Conservation (phyloP, 495 filamentous ascomycete species). For the Xylaria grammica region DNA sequence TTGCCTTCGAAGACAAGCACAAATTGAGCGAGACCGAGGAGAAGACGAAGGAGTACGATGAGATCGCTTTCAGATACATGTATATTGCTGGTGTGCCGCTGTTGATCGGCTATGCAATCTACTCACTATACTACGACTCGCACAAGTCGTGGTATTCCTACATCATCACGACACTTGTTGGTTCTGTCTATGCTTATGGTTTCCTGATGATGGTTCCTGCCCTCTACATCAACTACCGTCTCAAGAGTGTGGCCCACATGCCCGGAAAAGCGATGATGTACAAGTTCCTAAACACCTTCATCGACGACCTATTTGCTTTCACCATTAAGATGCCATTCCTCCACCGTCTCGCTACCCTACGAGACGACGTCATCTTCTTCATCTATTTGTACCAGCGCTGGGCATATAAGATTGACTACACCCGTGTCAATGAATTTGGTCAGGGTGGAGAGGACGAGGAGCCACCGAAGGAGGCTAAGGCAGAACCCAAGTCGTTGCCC, state of each 20-base stretch:
- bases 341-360: conserved; percentile 90
- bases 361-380: conserved; percentile 98
- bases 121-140: conserved; percentile 88
- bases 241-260: conserved; percentile 98
- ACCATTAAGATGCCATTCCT: conserved; percentile 99
- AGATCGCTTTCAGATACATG: conserved; percentile 95
- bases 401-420: conserved; percentile 91
- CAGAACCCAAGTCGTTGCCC: conserved; percentile 30
- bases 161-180: conserved; percentile 86
- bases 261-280: conserved; percentile 94
- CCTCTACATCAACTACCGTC: conserved; percentile 97
- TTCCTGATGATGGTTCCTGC: conserved; percentile 99
- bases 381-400: conserved; percentile 96
- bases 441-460: conserved; percentile 89
- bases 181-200: conserved; percentile 95
- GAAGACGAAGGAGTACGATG: conserved; percentile 98
- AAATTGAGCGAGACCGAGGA: conserved; percentile 92
- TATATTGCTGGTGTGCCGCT: conserved; percentile 91
- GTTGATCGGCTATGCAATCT: conserved; percentile 83
- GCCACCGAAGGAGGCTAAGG: conserved; percentile 37
- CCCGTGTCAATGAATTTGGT: conserved; percentile 94
- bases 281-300: conserved; percentile 86
- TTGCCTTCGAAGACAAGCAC: conserved; percentile 96
- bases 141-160: conserved; percentile 99
- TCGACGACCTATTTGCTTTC: conserved; percentile 83